Percentiles rank a stretch among this genome's conserved stretches.
Conservation (phyloP, 2,329 filamentous ascomycete genomes). For the Pleurostoma richardsiae region DNA sequence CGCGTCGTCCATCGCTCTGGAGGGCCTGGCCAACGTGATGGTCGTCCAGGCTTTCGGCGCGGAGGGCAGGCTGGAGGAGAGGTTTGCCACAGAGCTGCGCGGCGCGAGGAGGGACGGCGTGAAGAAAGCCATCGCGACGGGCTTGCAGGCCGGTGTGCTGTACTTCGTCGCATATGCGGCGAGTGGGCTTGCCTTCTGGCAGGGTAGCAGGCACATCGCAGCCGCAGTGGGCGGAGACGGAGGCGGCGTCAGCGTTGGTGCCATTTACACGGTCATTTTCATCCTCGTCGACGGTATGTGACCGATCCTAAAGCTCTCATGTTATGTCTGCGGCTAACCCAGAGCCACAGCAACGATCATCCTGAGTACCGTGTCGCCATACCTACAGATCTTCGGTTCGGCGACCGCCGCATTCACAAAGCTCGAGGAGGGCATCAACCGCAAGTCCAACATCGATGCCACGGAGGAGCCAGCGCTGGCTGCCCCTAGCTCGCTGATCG, state of each 20-base stretch:
- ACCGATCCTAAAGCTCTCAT: too few species aligned
- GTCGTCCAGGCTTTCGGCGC: conserved; percentile 53
- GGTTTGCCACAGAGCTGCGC: conserved; percentile 37
- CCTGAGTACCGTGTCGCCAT: conserved; percentile 57
- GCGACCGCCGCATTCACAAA: conserved; percentile 55
- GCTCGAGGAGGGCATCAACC: conserved; percentile 53
- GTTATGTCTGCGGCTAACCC: too few species aligned
- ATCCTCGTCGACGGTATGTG: conserved; percentile 37
- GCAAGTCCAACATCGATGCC: conserved; percentile 38
- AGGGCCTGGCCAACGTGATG: conserved; percentile 45
- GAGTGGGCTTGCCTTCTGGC: conserved; percentile 52
- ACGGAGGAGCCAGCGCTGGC: conserved; percentile 17
- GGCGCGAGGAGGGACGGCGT: conserved; percentile 32
- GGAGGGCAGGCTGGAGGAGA: conserved; percentile 42
- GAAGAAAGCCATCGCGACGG: conserved; percentile 40
- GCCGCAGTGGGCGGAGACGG: neutral
- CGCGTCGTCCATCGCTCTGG: conserved; percentile 51
- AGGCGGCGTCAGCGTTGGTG: conserved; percentile 3
- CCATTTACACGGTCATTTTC: conserved; percentile 42
- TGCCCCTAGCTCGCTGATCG: neutral
- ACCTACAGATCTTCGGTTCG: conserved; percentile 55
- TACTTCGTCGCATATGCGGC: conserved; percentile 53
- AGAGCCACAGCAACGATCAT: conserved; percentile 46
- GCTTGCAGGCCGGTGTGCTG: conserved; percentile 42
- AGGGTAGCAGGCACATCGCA: conserved; percentile 40